Evolutionary conservation across 1,284 basidiomycete species (phyloP), one percentile per base, ranked within the genome.

Genomic region (Sporisorium iseilematis-ciliati): DNA sequence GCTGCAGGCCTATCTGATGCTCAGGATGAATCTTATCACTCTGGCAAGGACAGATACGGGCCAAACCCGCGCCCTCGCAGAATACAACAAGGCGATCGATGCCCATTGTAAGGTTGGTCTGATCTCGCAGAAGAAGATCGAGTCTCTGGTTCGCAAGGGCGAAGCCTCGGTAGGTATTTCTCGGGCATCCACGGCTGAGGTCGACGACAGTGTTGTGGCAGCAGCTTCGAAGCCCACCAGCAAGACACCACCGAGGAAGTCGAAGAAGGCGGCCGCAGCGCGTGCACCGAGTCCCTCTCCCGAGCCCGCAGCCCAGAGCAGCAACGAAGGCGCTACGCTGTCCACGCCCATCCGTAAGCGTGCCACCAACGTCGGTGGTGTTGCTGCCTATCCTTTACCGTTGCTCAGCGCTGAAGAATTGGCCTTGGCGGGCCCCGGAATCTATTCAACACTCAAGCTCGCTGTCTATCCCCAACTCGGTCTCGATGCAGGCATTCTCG

Each of bases 401-500:
- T 4, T 25, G 12, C 43, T 46, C 12, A 10, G 10, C 43, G 2
- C 20, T 20, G 7, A 40, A 46, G 16, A 43, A 3, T 20, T 8
- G n/a, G 6, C 38, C 14, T 18, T 12, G 12, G 23, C 38, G 46
- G 20, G 18, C 11, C 50, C 25, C 8, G 48, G 23, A 18, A 35
- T 31, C 3, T 12, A 21, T 20, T 50, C 45, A 4, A 57, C 45
- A 2, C 16, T 42, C 7, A 56, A 31, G 35, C 45, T 55, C 0
- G 21, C 35, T 8, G 35, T 58, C 45, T 31, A 54, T 12, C 51
- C 18, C 18, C 57, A 48, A 11, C 56, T 65, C 5, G 38, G 50
- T 25, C 33, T 53, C 4, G 21, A 41, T n/a, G 35, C 50, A 6
- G 18, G 29, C 29, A 31, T 31, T 31, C 29, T 31, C 29, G 29